Evolutionary conservation across 2,329 filamentous ascomycete genomes (phyloP), one percentile per base, ranked within the genome.

Genomic region (Bipolaris bicolor): DNA sequence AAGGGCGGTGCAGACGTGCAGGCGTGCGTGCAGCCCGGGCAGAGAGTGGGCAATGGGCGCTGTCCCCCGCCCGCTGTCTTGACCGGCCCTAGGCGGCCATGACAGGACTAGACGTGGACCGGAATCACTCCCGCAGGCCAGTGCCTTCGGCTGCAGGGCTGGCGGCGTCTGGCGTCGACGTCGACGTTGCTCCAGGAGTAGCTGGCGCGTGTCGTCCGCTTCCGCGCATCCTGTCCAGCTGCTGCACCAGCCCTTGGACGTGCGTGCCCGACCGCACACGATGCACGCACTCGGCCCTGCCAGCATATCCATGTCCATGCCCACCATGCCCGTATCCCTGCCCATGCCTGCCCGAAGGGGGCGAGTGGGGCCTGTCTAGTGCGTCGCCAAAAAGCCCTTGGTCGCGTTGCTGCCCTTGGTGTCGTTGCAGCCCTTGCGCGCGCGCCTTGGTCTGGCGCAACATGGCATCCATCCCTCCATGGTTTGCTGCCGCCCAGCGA

Each of bases 401-500:
- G 65, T 63, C 20, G 20, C 20, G 20, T 20, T 20, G 20, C 20
- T 20, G 61, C 63, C 39, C 64, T 64, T 67, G 39, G 18, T 41
- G 10, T 20, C 18, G 10, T 41, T 29, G 26, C 26, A 29, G 26
- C 9, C 26, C 26, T 29, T 29, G 26, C 26, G 10, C 9, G 26
- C 26, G 26, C 26, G 26, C 26, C 26, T 20, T 41, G 16, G 24
- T 57, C 59, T 66, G 58, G 69, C 69, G 67, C 67, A 64, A 67
- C 61, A 66, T 63, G 61, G 58, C 61, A 63, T 58, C 60, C 57
- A 63, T 58, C 60, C 57, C 51, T 55, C 48, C 51, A 67, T 71
- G 66, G 70, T 69, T 72, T 68, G 66, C 66, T 69, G 63, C 58
- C 62, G 55, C 56, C 59, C 63, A 61, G 65, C 63, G 65, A 70